Evolutionary conservation across 441 rosid genomes (phyloP).

Genomic region (Dalechampia spathulata): DNA sequence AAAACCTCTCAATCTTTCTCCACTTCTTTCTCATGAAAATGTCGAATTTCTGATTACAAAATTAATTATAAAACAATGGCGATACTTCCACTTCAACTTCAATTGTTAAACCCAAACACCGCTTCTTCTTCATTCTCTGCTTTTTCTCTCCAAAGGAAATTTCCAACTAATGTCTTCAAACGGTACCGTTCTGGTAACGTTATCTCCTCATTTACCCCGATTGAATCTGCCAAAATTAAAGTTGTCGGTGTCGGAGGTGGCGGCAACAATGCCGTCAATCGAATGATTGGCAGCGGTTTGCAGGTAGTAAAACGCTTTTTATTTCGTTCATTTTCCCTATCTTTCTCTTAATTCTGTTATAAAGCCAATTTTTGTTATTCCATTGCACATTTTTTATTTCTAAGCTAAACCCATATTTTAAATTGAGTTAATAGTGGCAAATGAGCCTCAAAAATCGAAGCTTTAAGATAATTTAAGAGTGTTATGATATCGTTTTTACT

Average conservation of each 20-base stretch:
- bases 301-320: too few relatives aligned
- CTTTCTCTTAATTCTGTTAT: not conserved
- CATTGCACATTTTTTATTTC: not conserved
- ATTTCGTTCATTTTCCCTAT: too few relatives aligned
- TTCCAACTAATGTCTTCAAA: constrained; percentile 18
- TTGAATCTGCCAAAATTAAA: constrained; percentile 87
- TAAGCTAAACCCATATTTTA: not conserved
- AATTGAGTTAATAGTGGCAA: not conserved
- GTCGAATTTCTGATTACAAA: too few relatives aligned
- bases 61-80: constrained; percentile 31
- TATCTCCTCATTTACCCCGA: constrained; percentile 53
- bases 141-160: constrained; percentile 10
- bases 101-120: constrained; percentile 39
- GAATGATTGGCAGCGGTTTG: constrained; percentile 92
- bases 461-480: not conserved
- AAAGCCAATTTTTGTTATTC: not conserved
- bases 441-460: not conserved
- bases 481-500: not conserved
- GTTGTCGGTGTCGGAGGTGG: constrained; percentile 97
- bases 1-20: not conserved
- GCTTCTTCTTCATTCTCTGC: constrained; percentile 28
- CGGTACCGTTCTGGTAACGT: constrained; percentile 22
- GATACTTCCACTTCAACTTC: constrained; percentile 35
- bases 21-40: too few relatives aligned
- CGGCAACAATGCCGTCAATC: constrained; percentile 97